A percentile compares a stretch with the other conserved stretches of the same genome.
phyloP scores from a whole-genome alignment of 176 grass and related monocot genomes.

The Oryza glaberrima region DNA sequence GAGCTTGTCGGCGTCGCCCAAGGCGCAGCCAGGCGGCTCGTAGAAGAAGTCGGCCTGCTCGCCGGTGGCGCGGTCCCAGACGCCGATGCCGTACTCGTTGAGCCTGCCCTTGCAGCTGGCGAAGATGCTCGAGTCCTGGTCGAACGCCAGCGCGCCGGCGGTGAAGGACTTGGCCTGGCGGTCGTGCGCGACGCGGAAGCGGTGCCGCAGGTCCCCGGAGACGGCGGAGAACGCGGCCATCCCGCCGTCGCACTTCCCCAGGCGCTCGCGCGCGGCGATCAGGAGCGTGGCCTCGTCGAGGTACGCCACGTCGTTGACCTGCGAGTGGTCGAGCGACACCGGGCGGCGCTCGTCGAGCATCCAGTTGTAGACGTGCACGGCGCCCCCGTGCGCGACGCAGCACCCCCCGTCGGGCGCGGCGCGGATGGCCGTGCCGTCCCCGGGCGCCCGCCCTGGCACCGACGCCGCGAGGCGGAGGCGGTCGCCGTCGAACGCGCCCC shows the following conservation, averaged over 20 bases:
- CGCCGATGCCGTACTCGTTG: conserved; percentile 91
- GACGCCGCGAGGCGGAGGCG: conserved; percentile 56
- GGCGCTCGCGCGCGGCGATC: conserved; percentile 68
- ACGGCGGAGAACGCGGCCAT: conserved; percentile 81
- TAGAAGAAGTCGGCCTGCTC: conserved; percentile 94
- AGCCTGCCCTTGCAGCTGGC: conserved; percentile 87
- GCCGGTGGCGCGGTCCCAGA: conserved; percentile 83
- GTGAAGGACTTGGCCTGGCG: conserved; percentile 73
- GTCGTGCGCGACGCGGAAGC: conserved; percentile 67
- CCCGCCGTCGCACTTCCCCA: conserved; percentile 69
- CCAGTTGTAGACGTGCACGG: conserved; percentile 93
- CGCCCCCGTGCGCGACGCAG: conserved; percentile 90
- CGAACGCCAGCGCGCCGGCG: conserved; percentile 75
- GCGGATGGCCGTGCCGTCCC: conserved; percentile 89
- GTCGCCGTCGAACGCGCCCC: conserved; percentile 84
- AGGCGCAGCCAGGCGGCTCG: conserved; percentile 57
- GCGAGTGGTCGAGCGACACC: conserved; percentile 70
- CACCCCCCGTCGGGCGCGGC: conserved; percentile 85
- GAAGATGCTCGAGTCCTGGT: conserved; percentile 56
- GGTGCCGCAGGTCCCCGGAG: conserved; percentile 70
- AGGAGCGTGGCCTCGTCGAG: conserved; percentile 68
- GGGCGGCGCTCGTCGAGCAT: conserved; percentile 84
- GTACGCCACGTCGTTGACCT: conserved; percentile 93
- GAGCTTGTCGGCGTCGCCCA: conserved; percentile 94
- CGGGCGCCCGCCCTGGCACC: conserved; percentile 67